Conservation (phyloP, 306 rosid species). For the Amphicarpaea edgeworthii region DNA sequence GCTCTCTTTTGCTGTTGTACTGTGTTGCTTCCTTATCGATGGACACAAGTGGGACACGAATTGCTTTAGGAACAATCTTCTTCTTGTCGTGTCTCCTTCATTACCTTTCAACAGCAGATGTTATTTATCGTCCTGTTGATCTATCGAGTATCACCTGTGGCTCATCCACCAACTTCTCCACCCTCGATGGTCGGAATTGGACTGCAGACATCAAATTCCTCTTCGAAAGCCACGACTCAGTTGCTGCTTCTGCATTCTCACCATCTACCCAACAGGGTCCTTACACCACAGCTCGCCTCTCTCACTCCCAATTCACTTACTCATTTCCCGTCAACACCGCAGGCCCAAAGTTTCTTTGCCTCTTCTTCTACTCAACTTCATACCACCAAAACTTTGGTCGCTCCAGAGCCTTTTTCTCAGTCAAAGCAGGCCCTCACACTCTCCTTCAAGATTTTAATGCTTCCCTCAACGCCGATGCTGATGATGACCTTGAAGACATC, state of each 20-base stretch:
- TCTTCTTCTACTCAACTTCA: constrained; percentile 11
- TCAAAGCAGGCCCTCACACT: constrained; percentile 34
- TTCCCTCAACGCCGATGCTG: constrained; percentile 26
- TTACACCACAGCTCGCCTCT: constrained; percentile 34
- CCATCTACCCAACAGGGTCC: not conserved
- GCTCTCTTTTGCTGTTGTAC: too few relatives aligned
- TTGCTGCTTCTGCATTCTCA: not conserved
- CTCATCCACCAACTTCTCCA: not conserved
- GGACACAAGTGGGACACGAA: not conserved
- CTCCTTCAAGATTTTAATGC: constrained; percentile 49
- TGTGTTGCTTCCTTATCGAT: too few relatives aligned
- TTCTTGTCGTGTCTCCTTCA: not conserved
- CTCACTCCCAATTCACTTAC: constrained; percentile 53
- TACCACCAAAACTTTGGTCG: not conserved
- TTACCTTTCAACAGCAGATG: not conserved
- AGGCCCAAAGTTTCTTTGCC: constrained; percentile 40
- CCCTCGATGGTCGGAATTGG: not conserved
- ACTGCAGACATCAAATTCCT: not conserved
- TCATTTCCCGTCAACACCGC: constrained; percentile 5
- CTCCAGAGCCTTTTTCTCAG: constrained; percentile 38
- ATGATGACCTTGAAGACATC: too few relatives aligned
- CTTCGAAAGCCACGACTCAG: not conserved
- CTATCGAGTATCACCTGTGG: not conserved
- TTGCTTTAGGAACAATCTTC: not conserved
- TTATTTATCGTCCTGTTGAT: not conserved